Base-by-base conservation (phyloP, 1,139 yeast species). In the Yamadazyma sp. region DNA sequence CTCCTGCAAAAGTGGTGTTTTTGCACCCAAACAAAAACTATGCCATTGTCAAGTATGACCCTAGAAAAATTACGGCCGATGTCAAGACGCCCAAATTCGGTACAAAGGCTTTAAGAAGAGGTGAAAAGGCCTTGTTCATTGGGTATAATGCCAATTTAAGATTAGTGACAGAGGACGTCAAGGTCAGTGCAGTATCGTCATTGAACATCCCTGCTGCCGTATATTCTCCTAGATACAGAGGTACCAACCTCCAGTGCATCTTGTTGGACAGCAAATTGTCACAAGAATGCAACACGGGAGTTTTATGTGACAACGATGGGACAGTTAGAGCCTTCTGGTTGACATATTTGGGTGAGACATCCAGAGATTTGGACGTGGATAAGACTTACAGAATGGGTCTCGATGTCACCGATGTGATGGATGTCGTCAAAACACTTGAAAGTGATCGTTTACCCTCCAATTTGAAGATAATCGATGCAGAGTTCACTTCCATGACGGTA, bases 1-100 rank as follows among this genome's bases (percentile, higher is more conserved):
- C 89, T 16, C 89, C 95, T 0, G 97, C 85, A 0, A 73, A 80
- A 45, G 92, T 88, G 20, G 83, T 82, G 20, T 89, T 88, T 53
- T 68, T 88, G 53, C 97, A 91, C 56, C 97, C 98, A 24, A 80
- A 87, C 38, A 88, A 85, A 53, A 89, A 89, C 53, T 88, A 86
- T 61, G 91, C 95, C 1, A 79, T 91, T 40, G 72, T 89, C 26
- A 79, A 87, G 58, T 91, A 87, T 57, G 96, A 91, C 56, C 92
- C 96, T 9, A 55, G 68, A 2, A 65, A 86, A 41, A 62, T 69
- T 6, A 55, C 61, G 38, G 70, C 75, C 7, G 72, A 63, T 33
- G 72, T 69, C 9, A 53, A 69, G 40, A 76, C 95, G 1, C 95
- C 96, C 3, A 69, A 68, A 42, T 75, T 88, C 48, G 70, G 84